A percentile compares a stretch with the other conserved stretches of the same genome.
Evolutionary conservation across 2,329 filamentous ascomycete species (phyloP).

Genomic region (Clonostachys chloroleuca): DNA sequence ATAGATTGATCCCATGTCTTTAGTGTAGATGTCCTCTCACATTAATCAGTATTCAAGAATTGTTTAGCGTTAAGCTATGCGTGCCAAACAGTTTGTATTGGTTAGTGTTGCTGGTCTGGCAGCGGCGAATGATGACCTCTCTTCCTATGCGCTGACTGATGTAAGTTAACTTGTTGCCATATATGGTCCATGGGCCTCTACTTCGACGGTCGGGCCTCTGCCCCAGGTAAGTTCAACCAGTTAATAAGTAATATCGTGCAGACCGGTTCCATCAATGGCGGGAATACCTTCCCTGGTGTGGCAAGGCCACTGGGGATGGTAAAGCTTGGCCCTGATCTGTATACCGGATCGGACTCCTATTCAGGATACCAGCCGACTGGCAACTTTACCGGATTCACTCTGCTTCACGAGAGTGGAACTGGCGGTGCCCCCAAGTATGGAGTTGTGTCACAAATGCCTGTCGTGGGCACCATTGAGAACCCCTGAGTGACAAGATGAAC

Average conservation of each 20-base stretch:
- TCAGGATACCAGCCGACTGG: constrained; percentile 46
- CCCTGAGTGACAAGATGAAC: constrained; percentile 52
- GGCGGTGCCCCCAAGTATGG: constrained; percentile 69
- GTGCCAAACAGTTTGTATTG: neutral
- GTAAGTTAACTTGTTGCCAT: constrained; percentile 13
- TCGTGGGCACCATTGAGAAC: constrained; percentile 42
- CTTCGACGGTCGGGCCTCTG: too few species aligned
- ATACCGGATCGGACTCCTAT: constrained; percentile 43
- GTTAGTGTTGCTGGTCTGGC: neutral
- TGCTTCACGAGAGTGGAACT: constrained; percentile 64
- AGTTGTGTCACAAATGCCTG: constrained; percentile 55
- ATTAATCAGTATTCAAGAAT: too few species aligned
- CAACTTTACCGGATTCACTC: constrained; percentile 54
- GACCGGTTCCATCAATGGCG: constrained; percentile 38
- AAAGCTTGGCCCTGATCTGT: constrained; percentile 44
- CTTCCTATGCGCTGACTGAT: constrained; percentile 26
- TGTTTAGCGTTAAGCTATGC: neutral
- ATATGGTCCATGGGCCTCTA: neutral
- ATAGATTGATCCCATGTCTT: too few species aligned
- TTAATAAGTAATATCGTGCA: constrained; percentile 8
- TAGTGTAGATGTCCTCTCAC: too few species aligned
- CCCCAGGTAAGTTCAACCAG: neutral
- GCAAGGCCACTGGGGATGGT: constrained; percentile 41
- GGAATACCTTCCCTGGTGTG: constrained; percentile 47
- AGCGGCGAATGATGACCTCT: constrained; percentile 11